Evolutionary conservation across 2,329 filamentous ascomycete species (phyloP), one percentile per base, ranked within the genome.

Genomic region (Myriangium duriaei): DNA sequence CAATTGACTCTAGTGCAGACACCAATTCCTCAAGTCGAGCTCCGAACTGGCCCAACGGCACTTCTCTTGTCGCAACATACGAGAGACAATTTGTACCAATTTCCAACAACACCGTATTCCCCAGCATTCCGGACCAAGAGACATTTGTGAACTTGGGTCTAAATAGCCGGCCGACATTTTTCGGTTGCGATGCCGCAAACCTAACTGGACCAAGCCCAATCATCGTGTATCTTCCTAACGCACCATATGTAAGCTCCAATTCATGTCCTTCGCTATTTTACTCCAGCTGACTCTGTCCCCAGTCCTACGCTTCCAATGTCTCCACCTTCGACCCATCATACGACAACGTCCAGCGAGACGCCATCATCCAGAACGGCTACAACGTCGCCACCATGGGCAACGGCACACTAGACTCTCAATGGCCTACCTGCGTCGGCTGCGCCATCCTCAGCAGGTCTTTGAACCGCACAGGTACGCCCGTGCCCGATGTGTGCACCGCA

Each of bases 181-280:
- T 91, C 53, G 83, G 83, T 31, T 91, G 83, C 59, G 63, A 84
- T 53, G 65, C 67, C 24, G 64, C 63, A 36, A 84, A 86, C 58
- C 67, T 73, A 34, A 76, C 75, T 0, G 59, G 60, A 7, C 50
- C 61, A 14, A 61, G 71, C 0, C 85, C 86, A 0, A 60, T 94
- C 1, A 65, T 94, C 45, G 82, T 94, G 46, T 98, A 98, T 63
- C 58, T 96, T 32, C 84, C 91, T 41, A 92, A 91, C 54, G 69
- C 78, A 14, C 87, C 86, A 1, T 45, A 48, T 17, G 33, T 39
- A 55, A 38, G 52, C 48, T 2, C 53, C 18, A 17, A 5, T n/a
- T 34, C n/a, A n/a, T n/a, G n/a, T n/a, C n/a, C n/a, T n/a, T n/a
- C n/a, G n/a, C n/a, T n/a, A n/a, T n/a, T n/a, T n/a, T n/a, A n/a